Percentiles rank a stretch among this genome's conserved stretches.
Conservation (phyloP, 129 eudicot species). For the Glebionis coronaria region DNA sequence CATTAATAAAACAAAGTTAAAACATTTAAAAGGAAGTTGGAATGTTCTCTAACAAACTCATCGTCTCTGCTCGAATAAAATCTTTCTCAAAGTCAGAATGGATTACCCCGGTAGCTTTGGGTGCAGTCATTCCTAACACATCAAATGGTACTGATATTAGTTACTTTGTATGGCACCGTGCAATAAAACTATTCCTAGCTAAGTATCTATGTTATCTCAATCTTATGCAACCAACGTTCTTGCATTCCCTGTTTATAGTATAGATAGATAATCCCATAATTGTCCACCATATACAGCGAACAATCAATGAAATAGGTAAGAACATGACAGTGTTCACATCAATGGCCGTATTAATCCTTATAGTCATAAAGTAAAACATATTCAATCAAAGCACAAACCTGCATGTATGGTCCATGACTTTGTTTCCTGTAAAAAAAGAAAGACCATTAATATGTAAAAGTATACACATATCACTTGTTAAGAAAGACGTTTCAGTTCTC, state of each 20-base stretch:
- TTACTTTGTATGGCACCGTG: not conserved
- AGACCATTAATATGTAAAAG: constrained; percentile 10
- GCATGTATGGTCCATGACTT: constrained; percentile 98
- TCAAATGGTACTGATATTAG: constrained; percentile 26
- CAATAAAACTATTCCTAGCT: not conserved
- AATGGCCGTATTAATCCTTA: no score
- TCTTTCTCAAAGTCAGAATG: constrained; percentile 99
- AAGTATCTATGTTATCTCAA: no score
- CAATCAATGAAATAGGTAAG: no score
- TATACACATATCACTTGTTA: constrained; percentile 1
- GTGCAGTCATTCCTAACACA: constrained; percentile 93
- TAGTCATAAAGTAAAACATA: no score
- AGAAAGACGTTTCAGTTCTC: constrained; percentile 1
- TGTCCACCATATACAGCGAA: no score
- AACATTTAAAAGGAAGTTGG: not conserved
- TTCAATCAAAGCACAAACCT: constrained; percentile 32
- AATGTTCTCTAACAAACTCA: constrained; percentile 25
- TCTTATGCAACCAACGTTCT: no score
- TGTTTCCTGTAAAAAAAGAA: constrained; percentile 65
- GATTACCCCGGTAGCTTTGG: constrained; percentile 98
- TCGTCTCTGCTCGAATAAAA: constrained; percentile 99
- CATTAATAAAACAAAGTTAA: not conserved
- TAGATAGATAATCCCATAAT: no score
- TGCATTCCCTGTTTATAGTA: no score
- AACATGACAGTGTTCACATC: no score